Base-by-base conservation (phyloP, 768 basidiomycete species). In the Mycena maculata region DNA sequence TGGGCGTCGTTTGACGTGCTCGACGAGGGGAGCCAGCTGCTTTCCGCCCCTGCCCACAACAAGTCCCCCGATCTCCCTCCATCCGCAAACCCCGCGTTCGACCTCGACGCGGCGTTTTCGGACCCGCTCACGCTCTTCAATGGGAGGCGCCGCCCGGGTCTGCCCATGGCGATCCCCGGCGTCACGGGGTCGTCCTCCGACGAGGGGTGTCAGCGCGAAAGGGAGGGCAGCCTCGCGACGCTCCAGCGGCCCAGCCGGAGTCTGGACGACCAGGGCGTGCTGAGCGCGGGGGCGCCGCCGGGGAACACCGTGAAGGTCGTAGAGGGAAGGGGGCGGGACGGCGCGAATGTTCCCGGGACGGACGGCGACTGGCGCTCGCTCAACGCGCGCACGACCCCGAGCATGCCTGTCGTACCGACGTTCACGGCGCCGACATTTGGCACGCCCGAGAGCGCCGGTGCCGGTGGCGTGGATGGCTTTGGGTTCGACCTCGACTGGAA, bases 91-190 rank as follows among this genome's bases (percentile, higher is more conserved):
- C n/a, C 60, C 56, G 71, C 22, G 30, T 74, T 61, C 73, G 76
- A 70, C 58, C 65, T 65, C 30, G 65, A 70, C n/a, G n/a, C n/a
- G 54, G 60, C 67, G 69, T 70, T 67, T 50, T 25, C 65, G 25
- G 69, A 67, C 23, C 31, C 66, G 18, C 42, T 27, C 33, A 74
- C 1, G 69, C 68, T 63, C 42, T n/a, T n/a, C n/a, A n/a, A n/a
- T n/a, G n/a, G n/a, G n/a, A n/a, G n/a, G n/a, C 82, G 88, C 60
- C 81, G 86, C 63, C 87, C 87, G 15, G 91, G 89, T 70, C 72
- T 86, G 18, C 89, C 90, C n/a, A 86, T 90, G 79, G 82, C 83
- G 44, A 89, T 90, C 15, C 86, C 88, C 20, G 83, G 81, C 20
- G 73, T 76, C n/a, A n/a, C n/a, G n/a, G n/a, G n/a, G 3, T 70